Percentiles rank a stretch among this genome's conserved stretches.
Conservation (phyloP, 441 rosid genomes). For the Theobroma grandiflorum region DNA sequence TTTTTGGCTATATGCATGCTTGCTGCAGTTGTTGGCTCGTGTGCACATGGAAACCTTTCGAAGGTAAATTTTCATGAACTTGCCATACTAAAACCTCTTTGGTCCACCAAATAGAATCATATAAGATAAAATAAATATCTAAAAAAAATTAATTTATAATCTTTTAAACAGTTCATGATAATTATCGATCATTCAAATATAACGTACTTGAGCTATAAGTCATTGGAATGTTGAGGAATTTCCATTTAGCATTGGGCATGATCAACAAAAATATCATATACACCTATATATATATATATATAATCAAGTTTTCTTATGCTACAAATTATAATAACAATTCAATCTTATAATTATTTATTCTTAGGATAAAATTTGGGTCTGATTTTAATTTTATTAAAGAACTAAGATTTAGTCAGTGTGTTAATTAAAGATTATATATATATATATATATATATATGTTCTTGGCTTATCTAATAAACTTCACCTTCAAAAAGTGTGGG, state of each 20-base stretch:
- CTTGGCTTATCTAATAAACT: neutral
- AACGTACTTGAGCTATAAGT: neutral
- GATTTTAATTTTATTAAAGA: neutral
- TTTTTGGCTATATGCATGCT: slow-evolving; percentile 8
- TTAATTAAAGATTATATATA: neutral
- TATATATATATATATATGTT: no score
- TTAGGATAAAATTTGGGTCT: neutral
- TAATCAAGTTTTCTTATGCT: neutral
- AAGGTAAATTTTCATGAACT: neutral
- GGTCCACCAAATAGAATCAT: neutral
- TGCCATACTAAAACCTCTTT: neutral
- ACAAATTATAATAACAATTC: neutral
- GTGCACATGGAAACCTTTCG: slow-evolving; percentile 29
- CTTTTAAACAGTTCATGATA: neutral
- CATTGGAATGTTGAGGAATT: neutral
- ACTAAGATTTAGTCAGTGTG: neutral
- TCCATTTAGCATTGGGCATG: neutral
- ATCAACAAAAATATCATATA: neutral
- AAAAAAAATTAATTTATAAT: neutral
- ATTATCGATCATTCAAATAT: neutral
- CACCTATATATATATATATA: neutral
- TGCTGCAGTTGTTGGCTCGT: slow-evolving; percentile 21
- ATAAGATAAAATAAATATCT: no score
- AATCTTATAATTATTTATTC: neutral
- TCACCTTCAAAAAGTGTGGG: neutral